Conservation (phyloP, 2,329 filamentous ascomycete genomes). For the Fusarium abutilonis region DNA sequence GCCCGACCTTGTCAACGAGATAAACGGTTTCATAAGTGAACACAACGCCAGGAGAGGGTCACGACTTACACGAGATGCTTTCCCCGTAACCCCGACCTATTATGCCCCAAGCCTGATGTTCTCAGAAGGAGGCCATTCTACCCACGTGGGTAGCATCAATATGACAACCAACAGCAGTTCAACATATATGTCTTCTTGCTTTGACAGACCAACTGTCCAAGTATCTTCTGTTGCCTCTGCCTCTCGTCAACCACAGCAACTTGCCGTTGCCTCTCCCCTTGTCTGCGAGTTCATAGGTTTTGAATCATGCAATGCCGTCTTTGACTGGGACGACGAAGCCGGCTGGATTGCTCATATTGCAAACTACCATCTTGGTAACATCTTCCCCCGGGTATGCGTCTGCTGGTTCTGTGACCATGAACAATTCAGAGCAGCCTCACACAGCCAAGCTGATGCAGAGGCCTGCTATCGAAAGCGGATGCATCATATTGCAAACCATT, state of each 20-base stretch:
- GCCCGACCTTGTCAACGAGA: constrained; percentile 22
- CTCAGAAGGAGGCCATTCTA: constrained; percentile 13
- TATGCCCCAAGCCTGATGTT: constrained; percentile 30
- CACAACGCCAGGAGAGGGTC: constrained; percentile 19
- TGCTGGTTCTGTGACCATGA: constrained; percentile 64
- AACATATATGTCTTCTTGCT: constrained; percentile 23
- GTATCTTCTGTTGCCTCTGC: constrained; percentile 35
- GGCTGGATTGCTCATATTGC: constrained; percentile 60
- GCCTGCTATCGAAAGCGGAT: constrained; percentile 55
- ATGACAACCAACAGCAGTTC: constrained; percentile 27
- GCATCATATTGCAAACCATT: constrained; percentile 61
- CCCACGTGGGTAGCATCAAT: constrained; percentile 7
- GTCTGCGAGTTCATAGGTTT: constrained; percentile 58
- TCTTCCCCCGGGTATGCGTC: constrained; percentile 50
- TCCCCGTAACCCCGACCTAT: constrained; percentile 8
- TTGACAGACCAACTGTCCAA: constrained; percentile 8
- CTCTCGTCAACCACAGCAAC: constrained; percentile 27
- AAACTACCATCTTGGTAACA: constrained; percentile 49
- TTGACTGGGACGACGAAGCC: constrained; percentile 51
- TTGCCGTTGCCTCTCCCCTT: constrained; percentile 1
- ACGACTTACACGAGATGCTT: constrained; percentile 3
- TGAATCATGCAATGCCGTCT: constrained; percentile 50
- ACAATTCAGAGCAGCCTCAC: constrained; percentile 45
- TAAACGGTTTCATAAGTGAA: constrained; percentile 31
- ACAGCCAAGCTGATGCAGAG: constrained; percentile 8